These are phyloP conservation scores for Asparagopsis taxiformis DNA, from an alignment of 31 red algal species.

Conservation along the genomic window DNA sequence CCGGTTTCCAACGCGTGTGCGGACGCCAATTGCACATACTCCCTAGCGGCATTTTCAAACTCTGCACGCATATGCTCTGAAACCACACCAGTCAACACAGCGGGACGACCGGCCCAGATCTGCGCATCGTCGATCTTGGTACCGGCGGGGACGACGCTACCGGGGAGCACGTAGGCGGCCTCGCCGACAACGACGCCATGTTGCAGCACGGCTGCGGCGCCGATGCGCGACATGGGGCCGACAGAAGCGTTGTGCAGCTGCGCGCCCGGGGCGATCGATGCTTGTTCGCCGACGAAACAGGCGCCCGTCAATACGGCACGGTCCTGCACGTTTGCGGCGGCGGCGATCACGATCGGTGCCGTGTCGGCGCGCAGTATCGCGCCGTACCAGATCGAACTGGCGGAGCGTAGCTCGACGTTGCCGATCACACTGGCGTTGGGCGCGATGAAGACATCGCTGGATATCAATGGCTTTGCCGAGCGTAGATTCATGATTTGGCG, in stretches of 20 bases:
- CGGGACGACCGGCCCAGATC: conserved; percentile 79
- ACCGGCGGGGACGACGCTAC: conserved; percentile 51
- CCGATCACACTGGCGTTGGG: conserved; percentile 84
- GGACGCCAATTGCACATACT: conserved; percentile 55
- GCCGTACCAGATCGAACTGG: conserved; percentile 94
- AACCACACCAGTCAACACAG: conserved; percentile 47
- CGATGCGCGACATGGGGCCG: conserved; percentile 53
- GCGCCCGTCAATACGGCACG: conserved; percentile 75
- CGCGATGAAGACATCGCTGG: conserved; percentile 69
- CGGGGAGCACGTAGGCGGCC: conserved; percentile 37
- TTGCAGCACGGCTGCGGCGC: conserved; percentile 58
- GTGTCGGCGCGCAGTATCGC: conserved; percentile 90
- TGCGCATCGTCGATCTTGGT: conserved; percentile 42
- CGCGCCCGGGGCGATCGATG: conserved; percentile 56
- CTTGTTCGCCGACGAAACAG: conserved; percentile 48
- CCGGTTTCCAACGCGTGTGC: conserved; percentile 81
- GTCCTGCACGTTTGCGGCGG: conserved; percentile 71
- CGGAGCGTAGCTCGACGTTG: conserved; percentile 57
- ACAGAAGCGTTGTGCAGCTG: conserved; percentile 75
- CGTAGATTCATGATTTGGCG: conserved; percentile 77
- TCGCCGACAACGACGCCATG: conserved; percentile 39
- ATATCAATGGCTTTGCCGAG: conserved; percentile 37
- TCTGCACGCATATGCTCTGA: conserved; percentile 41
- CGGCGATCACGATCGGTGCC: conserved; percentile 63
- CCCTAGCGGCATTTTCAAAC: conserved; percentile 20